These are phyloP conservation scores for Tagetes erecta DNA, from an alignment of 129 eudicot genomes.

Conservation along the genomic window DNA sequence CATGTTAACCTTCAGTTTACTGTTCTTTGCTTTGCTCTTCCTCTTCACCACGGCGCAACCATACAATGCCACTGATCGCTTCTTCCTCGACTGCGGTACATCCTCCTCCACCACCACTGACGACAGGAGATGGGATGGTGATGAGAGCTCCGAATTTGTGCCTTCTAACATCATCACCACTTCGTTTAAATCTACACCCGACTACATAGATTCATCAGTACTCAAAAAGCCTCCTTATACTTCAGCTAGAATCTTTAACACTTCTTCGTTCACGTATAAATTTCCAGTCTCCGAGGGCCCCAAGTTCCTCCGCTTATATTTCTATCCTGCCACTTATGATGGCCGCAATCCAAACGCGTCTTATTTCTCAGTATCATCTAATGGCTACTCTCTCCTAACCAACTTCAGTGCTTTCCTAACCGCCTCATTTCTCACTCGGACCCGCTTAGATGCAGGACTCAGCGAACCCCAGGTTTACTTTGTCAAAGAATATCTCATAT, in stretches of 20 bases:
- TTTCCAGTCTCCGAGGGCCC: conserved; percentile 39
- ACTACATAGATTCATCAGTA: neutral
- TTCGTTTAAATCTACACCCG: neutral
- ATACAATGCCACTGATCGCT: conserved; percentile 21
- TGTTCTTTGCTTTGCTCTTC: neutral
- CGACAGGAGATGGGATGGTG: conserved; percentile 32
- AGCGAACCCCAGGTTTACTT: conserved; percentile 5
- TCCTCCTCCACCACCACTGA: neutral
- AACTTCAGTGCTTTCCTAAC: conserved; percentile 53
- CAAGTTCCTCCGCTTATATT: conserved; percentile 61
- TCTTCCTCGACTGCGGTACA: conserved; percentile 37
- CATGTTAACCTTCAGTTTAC: conserved; percentile 29
- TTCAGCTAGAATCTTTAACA: conserved; percentile 34
- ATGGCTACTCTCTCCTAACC: conserved; percentile 42
- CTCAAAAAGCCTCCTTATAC: conserved; percentile 26
- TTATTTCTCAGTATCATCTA: conserved; percentile 40
- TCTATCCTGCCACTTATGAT: conserved; percentile 40
- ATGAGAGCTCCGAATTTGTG: conserved; percentile 19
- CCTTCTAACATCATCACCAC: conserved; percentile 7
- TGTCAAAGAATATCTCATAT: conserved; percentile 41
- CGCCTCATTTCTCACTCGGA: conserved; percentile 29
- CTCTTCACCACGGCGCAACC: conserved; percentile 13
- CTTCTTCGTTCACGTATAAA: conserved; percentile 42
- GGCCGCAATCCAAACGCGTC: neutral
- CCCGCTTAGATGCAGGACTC: neutral